Evolutionary conservation across 345 rosid genomes (phyloP), one percentile per base, ranked within the genome.

Genomic region (Eucalyptus rudis): DNA sequence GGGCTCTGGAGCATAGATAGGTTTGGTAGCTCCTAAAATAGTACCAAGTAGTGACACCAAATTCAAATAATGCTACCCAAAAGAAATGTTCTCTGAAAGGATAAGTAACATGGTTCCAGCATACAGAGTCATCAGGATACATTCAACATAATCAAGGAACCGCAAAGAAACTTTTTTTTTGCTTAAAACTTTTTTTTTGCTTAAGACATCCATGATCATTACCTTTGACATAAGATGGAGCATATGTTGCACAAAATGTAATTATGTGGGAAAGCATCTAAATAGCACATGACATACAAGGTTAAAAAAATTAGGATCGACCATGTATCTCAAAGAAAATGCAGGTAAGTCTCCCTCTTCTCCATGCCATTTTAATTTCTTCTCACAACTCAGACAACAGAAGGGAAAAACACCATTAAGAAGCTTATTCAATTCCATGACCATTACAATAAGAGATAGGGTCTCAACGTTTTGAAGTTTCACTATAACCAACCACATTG

Each of bases 1-100:
- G 88, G 99, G 98, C 93, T 97, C 99, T 0, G 97, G 99, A 89
- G 99, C 99, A 90, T 98, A 98, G 64, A 93, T 92, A 88, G 95
- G 88, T 94, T 98, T 98, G 45, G 96, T 96, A 81, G 99, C 99
- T 90, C 99, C 99, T 98, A 93, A 66, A 64, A 91, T 33, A 88
- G 52, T 88, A 17, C 33, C 86, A 90, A 45, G 31, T 59, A 49
- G 59, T 86, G 40, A 92, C 85, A 54, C 86, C 40, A 91, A 29
- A 79, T 19, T 15, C 88, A 89, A 27, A 88, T 22, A 51, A 86
- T 20, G 62, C 44, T 58, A 49, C 86, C 19, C 51, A 62, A 86
- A 33, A 52, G 49, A 50, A 86, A 50, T 50, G 44, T n/a, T 31
- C 87, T 50, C 43, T 86, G 59, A 49, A 86, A 49, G 59, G 14